phyloP scores from a whole-genome alignment of 306 rosid genomes.

The Fragaria nilgerrensis region DNA sequence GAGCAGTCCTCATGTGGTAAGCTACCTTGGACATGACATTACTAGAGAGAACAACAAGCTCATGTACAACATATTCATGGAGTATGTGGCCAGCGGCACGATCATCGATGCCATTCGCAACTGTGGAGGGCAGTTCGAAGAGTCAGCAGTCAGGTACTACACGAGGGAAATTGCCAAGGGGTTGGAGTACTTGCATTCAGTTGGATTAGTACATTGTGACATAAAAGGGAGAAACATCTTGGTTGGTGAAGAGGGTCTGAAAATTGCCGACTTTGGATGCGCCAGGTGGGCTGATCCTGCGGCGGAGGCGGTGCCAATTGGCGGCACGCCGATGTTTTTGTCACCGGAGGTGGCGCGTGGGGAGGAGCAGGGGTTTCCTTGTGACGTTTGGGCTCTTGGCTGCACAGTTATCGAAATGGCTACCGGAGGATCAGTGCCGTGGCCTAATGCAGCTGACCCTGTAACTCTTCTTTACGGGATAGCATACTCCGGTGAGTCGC shows the following conservation, averaged over 20 bases:
- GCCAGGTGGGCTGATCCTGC: slow-evolving; percentile 39
- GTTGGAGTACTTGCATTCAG: slow-evolving; percentile 63
- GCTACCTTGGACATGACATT: slow-evolving; percentile 59
- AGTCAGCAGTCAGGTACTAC: slow-evolving; percentile 34
- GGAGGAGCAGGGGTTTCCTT: slow-evolving; percentile 59
- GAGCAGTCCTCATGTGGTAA: slow-evolving; percentile 51
- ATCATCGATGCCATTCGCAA: slow-evolving; percentile 34
- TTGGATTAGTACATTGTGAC: slow-evolving; percentile 84
- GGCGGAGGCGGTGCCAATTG: slow-evolving; percentile 13
- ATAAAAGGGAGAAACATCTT: slow-evolving; percentile 74
- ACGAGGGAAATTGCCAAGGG: slow-evolving; percentile 50
- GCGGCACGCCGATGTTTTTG: slow-evolving; percentile 89
- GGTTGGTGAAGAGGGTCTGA: slow-evolving; percentile 52
- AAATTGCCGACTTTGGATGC: slow-evolving; percentile 86
- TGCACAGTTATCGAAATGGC: slow-evolving; percentile 84
- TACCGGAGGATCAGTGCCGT: slow-evolving; percentile 50
- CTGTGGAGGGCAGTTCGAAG: slow-evolving; percentile 39
- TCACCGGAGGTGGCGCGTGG: slow-evolving; percentile 93
- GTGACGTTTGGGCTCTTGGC: slow-evolving; percentile 92
- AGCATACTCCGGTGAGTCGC: slow-evolving; percentile 54
- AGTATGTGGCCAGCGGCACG: slow-evolving; percentile 56
- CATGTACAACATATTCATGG: slow-evolving; percentile 75
- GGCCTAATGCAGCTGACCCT: slow-evolving; percentile 59
- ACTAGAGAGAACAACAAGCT: slow-evolving; percentile 46
- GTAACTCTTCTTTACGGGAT: slow-evolving; percentile 57